phyloP scores from a whole-genome alignment of 306 rosid species.

The Oemleria cerasiformis region DNA sequence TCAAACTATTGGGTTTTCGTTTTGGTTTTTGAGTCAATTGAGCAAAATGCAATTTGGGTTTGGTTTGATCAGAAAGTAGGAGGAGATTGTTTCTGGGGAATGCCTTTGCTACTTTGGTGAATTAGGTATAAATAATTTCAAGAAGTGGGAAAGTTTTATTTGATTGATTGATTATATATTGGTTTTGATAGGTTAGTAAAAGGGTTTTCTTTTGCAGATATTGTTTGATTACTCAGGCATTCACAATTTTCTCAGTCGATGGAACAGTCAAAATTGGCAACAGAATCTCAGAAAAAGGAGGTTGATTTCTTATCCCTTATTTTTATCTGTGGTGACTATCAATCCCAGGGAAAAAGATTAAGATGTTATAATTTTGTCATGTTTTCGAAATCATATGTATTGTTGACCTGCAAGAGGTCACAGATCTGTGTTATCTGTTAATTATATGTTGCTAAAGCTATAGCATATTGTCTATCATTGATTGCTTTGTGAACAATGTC shows the following conservation, averaged over 20 bases:
- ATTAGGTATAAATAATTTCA: conserved; percentile 18
- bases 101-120: conserved; percentile 38
- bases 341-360: background rate
- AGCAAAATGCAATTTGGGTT: conserved; percentile 9
- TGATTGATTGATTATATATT: conserved; percentile 23
- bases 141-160: conserved; percentile 16
- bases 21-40: conserved; percentile 22
- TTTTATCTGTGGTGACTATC: conserved; percentile 4
- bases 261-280: conserved; percentile 54
- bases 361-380: background rate
- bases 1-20: conserved; percentile 31
- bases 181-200: conserved; percentile 13
- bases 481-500: background rate
- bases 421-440: conserved; percentile 12
- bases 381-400: background rate
- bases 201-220: conserved; percentile 42
- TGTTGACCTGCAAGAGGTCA: background rate
- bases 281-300: conserved; percentile 56
- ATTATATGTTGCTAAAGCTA: background rate
- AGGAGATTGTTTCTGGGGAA: conserved; percentile 27
- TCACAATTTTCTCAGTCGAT: conserved; percentile 36
- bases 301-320: conserved; percentile 41
- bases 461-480: background rate
- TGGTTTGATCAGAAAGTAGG: conserved; percentile 34
- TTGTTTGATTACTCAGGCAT: conserved; percentile 38